Conservation (phyloP, 2,329 filamentous ascomycete species). For the Endocalyx cinctus region DNA sequence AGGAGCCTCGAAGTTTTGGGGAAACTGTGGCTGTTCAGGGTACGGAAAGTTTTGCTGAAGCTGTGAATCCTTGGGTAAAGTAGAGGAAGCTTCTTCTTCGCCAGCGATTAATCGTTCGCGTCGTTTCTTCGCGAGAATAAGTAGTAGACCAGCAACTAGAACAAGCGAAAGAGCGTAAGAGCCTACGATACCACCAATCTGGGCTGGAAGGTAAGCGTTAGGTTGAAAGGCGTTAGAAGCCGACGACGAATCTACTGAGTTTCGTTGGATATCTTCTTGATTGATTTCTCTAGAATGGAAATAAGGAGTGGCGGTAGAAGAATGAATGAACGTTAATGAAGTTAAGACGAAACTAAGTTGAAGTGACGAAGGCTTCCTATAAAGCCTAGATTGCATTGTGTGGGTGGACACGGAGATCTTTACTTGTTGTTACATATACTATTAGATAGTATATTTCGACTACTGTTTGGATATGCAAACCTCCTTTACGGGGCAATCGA, state of each 20-base stretch:
- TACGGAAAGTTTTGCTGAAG: constrained; percentile 15
- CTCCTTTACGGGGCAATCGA: constrained; percentile 43
- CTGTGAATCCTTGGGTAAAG: constrained; percentile 14
- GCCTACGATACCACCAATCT: constrained; percentile 79
- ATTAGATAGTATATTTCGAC: constrained; percentile 19
- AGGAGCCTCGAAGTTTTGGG: constrained; percentile 24
- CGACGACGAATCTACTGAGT: constrained; percentile 54
- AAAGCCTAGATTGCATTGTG: constrained; percentile 29
- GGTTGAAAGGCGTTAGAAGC: constrained; percentile 57
- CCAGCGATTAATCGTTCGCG: constrained; percentile 48
- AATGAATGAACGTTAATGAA: constrained; percentile 19
- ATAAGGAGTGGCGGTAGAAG: constrained; percentile 21
- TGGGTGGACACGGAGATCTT: constrained; percentile 26
- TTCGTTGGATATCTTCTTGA: too few relatives aligned
- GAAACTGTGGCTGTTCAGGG: constrained; percentile 14
- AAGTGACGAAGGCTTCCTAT: constrained; percentile 24
- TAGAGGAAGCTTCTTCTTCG: constrained; percentile 42
- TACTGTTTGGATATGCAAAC: constrained; percentile 23
- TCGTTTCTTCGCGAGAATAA: constrained; percentile 54
- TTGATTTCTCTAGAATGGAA: constrained; percentile 20
- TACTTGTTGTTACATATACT: too few relatives aligned
- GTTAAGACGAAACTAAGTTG: constrained; percentile 12
- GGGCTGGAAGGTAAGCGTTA: constrained; percentile 64
- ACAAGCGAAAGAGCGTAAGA: constrained; percentile 77
- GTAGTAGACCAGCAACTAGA: constrained; percentile 63